Evolutionary conservation across 441 rosid genomes (phyloP).

Genomic region (Adansonia grandidieri): DNA sequence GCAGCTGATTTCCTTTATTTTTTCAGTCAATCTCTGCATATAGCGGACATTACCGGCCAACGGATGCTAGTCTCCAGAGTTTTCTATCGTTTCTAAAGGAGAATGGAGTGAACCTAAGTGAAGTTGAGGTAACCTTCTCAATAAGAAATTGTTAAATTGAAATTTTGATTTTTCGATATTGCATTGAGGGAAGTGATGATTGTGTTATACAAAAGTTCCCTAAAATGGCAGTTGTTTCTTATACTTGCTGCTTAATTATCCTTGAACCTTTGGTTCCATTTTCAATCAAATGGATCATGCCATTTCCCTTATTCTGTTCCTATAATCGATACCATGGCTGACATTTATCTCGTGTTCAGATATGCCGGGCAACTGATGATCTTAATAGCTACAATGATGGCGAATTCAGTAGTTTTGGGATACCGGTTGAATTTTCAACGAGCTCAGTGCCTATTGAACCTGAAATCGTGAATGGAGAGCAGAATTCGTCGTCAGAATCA

Average conservation of each 20-base stretch:
- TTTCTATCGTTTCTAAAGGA: conserved; percentile 67
- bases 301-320: not conserved
- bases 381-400: conserved; percentile 51
- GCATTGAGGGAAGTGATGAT: not conserved
- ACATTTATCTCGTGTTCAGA: conserved; percentile 41
- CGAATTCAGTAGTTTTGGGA: conserved; percentile 29
- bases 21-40: conserved; percentile 79
- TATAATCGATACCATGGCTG: not conserved
- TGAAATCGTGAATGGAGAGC: conserved; percentile 34
- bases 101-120: conserved; percentile 61
- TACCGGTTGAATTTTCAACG: not conserved
- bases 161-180: not conserved
- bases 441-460: conserved; percentile 27
- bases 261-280: not conserved
- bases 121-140: conserved; percentile 65
- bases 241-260: not conserved
- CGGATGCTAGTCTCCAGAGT: conserved; percentile 63
- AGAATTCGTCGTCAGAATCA: conserved; percentile 26
- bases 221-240: not conserved
- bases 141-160: not conserved
- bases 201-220: not conserved
- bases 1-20: conserved; percentile 18
- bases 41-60: conserved; percentile 93
- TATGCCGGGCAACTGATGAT: conserved; percentile 69
- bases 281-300: not conserved